Evolutionary conservation across 208 protist genomes (phyloP), one percentile per base, ranked within the genome.

Genomic region (Ichthyophonus hoferi): DNA sequence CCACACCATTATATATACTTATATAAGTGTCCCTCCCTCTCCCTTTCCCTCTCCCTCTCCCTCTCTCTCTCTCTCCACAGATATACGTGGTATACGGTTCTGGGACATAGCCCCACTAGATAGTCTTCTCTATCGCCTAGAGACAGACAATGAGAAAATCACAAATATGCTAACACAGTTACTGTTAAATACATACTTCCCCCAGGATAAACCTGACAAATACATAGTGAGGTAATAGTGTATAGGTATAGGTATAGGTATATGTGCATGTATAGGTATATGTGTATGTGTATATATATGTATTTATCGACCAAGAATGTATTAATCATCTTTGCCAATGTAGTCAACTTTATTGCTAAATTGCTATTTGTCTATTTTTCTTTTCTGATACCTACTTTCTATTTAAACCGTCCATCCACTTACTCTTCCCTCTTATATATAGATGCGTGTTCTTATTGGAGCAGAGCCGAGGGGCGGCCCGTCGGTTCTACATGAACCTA

Each of bases 21-120:
- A n/a, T n/a, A n/a, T n/a, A n/a, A n/a, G n/a, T 1, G 2, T 88
- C 40, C 37, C 39, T 89, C 58, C n/a, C 42, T 31, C 79, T 89
- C 79, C 14, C 43, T 33, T 12, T 87, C 14, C 31, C 43, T 39
- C 40, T 34, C n/a, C 42, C 86, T n/a, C 40, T 17, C 87, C 3
- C 33, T 79, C 42, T n/a, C 37, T 39, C n/a, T 81, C 38, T 14
- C 34, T 42, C 50, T 40, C 2, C 33, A 94, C 93, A 82, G 58
- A 31, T 0, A 88, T 94, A 0, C 85, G 76, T 24, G 43, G 34
- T 34, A 78, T 90, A 2, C 79, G 88, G n/a, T 94, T 93, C 87
- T 91, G 87, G 14, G 91, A 94, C 34, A 79, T 94, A 0, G 91
- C 92, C 12, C 83, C 91, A 33, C n/a, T 94, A 0, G 90, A 93